Conservation (phyloP, 2,329 filamentous ascomycete genomes). For the Penicillium expansum region DNA sequence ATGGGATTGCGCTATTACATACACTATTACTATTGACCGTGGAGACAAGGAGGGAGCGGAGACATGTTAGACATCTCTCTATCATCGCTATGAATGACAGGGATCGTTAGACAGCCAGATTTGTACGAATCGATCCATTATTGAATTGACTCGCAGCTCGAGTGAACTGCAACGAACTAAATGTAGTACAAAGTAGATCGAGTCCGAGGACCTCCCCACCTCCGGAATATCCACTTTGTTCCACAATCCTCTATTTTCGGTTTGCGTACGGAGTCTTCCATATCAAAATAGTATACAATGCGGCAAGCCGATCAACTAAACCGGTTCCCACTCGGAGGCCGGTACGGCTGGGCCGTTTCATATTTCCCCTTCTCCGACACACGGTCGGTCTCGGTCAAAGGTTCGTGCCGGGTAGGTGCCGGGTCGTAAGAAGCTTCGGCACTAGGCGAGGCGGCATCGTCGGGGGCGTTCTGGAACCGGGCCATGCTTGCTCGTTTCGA, state of each 20-base stretch:
- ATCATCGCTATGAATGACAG: neutral
- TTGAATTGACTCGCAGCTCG: neutral
- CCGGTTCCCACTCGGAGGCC: constrained; percentile 78
- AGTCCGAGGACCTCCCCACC: neutral
- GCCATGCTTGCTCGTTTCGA: constrained; percentile 37
- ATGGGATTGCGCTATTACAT: neutral
- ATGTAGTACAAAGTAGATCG: neutral
- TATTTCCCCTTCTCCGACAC: constrained; percentile 83
- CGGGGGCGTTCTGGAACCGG: constrained; percentile 28
- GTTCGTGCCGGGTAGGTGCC: constrained; percentile 80
- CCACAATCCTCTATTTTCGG: neutral
- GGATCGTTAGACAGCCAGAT: neutral
- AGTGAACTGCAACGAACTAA: neutral
- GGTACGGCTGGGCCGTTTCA: constrained; percentile 73
- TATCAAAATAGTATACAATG: constrained; percentile 8
- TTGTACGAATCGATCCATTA: neutral
- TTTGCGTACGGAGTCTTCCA: neutral
- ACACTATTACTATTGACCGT: neutral
- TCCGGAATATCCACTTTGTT: neutral
- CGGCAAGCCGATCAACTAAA: constrained; percentile 58
- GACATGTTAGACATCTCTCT: neutral
- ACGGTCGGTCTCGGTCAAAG: constrained; percentile 65
- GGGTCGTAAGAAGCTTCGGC: constrained; percentile 73
- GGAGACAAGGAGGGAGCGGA: neutral
- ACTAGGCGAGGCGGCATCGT: constrained; percentile 64